Conservation (phyloP, 2,329 filamentous ascomycete species). For the Scolecobasidium constrictum region DNA sequence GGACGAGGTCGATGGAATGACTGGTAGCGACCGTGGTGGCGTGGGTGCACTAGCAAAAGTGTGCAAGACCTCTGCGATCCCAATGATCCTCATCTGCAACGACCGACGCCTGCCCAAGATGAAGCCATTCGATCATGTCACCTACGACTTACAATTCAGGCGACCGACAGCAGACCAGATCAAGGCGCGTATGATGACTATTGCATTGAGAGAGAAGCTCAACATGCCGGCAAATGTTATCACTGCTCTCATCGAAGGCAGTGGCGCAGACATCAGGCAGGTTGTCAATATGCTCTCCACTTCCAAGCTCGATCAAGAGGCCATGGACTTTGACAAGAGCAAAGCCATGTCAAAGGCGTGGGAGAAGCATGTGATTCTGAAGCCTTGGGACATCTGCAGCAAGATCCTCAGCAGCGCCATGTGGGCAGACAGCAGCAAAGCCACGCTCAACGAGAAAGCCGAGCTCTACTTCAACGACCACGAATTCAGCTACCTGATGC, state of each 20-base stretch:
- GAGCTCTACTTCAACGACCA: slow-evolving; percentile 99
- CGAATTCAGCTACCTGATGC: slow-evolving; percentile 93
- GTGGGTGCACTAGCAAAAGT: slow-evolving; percentile 89
- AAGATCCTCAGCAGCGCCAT: slow-evolving; percentile 84
- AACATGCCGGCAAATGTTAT: slow-evolving; percentile 76
- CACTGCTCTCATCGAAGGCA: slow-evolving; percentile 90
- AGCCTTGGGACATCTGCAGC: slow-evolving; percentile 94
- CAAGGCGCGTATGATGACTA: slow-evolving; percentile 84
- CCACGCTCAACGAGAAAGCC: slow-evolving; percentile 92
- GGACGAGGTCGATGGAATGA: slow-evolving; percentile 99
- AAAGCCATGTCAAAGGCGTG: slow-evolving; percentile 95
- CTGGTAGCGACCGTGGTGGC: slow-evolving; percentile 87
- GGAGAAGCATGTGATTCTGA: slow-evolving; percentile 95
- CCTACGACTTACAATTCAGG: slow-evolving; percentile 77
- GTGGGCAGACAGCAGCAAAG: slow-evolving; percentile 72
- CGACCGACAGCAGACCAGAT: slow-evolving; percentile 87
- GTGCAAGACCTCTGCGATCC: slow-evolving; percentile 89
- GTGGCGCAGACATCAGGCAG: slow-evolving; percentile 89
- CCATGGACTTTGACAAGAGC: slow-evolving; percentile 73
- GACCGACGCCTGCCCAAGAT: slow-evolving; percentile 89
- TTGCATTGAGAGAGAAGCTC: slow-evolving; percentile 82
- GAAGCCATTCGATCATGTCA: slow-evolving; percentile 88
- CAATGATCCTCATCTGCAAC: slow-evolving; percentile 96
- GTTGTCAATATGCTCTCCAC: slow-evolving; percentile 98
- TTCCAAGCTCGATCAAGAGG: slow-evolving; percentile 70